phyloP scores from a whole-genome alignment of 2,329 filamentous ascomycete genomes.

The Chalara sp. region DNA sequence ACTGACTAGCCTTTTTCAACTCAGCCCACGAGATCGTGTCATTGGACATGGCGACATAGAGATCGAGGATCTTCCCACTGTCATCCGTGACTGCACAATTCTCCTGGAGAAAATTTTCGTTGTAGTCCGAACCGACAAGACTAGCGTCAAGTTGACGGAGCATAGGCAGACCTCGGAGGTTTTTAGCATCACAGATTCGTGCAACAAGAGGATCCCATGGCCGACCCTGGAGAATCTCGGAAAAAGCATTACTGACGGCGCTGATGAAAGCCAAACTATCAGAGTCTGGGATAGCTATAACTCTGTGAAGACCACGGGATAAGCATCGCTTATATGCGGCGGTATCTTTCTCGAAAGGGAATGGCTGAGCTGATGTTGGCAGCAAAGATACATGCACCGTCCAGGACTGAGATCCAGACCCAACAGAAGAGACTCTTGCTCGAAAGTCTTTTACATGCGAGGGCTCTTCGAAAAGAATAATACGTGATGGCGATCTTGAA shows the following conservation, averaged over 20 bases:
- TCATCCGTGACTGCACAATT: slow-evolving; percentile 50
- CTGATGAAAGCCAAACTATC: slow-evolving; percentile 41
- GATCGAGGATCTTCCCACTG: slow-evolving; percentile 48
- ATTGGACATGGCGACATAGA: slow-evolving; percentile 51
- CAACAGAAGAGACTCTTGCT: slow-evolving; percentile 15
- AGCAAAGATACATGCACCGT: slow-evolving; percentile 55
- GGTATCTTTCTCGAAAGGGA: slow-evolving; percentile 56
- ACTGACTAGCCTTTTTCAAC: slow-evolving; percentile 40
- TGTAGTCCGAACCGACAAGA: slow-evolving; percentile 37
- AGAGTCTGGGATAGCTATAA: slow-evolving; percentile 45
- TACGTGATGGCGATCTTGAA: slow-evolving; percentile 3
- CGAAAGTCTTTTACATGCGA: slow-evolving; percentile 17
- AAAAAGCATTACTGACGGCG: slow-evolving; percentile 44
- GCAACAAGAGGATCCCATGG: slow-evolving; percentile 53
- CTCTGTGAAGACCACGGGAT: slow-evolving; percentile 52
- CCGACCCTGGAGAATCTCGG: slow-evolving; percentile 40
- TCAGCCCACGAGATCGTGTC: slow-evolving; percentile 47
- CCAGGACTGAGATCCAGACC: slow-evolving; percentile 37
- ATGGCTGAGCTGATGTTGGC: slow-evolving; percentile 45
- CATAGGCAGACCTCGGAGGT: slow-evolving; percentile 51
- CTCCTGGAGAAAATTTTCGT: slow-evolving; percentile 43
- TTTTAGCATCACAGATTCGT: slow-evolving; percentile 48
- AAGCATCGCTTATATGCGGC: slow-evolving; percentile 54
- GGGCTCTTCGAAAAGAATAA: slow-evolving; percentile 11
- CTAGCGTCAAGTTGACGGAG: slow-evolving; percentile 43